A percentile compares a stretch with the other conserved stretches of the same genome.
phyloP scores from a whole-genome alignment of 371 early-diverging fungal species.

The Sporodiniella umbellata region DNA sequence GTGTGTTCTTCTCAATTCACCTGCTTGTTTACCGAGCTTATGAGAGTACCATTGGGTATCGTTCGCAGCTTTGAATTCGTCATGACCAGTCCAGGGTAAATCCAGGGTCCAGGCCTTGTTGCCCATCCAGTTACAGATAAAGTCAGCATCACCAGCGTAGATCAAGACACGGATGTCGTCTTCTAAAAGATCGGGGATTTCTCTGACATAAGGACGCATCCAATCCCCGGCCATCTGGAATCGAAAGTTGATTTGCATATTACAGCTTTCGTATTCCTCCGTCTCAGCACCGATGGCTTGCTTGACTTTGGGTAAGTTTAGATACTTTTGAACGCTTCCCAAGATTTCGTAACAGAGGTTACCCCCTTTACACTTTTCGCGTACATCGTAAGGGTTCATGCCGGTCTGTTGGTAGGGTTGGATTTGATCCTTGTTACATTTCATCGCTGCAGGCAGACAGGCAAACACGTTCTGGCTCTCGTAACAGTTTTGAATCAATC shows the following conservation, averaged over 20 bases:
- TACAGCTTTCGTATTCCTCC: conserved; percentile 75
- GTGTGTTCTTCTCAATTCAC: conserved; percentile 69
- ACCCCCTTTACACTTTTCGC: conserved; percentile 67
- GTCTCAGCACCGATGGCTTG: conserved; percentile 67
- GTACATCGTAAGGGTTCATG: conserved; percentile 82
- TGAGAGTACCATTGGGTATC: conserved; percentile 57
- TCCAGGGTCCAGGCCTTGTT: conserved; percentile 89
- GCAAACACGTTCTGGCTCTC: conserved; percentile 64
- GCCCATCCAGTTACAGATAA: conserved; percentile 91
- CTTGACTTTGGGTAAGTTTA: conserved; percentile 82
- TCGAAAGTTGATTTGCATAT: conserved; percentile 73
- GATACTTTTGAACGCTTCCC: conserved; percentile 67
- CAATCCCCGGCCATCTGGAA: conserved; percentile 87
- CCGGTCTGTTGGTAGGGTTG: conserved; percentile 62
- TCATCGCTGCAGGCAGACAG: conserved; percentile 84
- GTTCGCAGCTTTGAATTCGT: conserved; percentile 61
- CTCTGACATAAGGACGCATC: conserved; percentile 82
- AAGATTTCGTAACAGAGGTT: conserved; percentile 85
- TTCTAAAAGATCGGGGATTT: conserved; percentile 76
- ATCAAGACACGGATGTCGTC: conserved; percentile 77
- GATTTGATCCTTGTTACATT: conserved; percentile 80
- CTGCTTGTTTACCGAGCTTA: conserved; percentile 54
- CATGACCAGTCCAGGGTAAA: conserved; percentile 79
- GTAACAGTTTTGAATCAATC: conserved; percentile 83
- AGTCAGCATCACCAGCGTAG: conserved; percentile 89